Evolutionary conservation across 352 stramenopile genomes (phyloP).

Genomic region (Phytophthora pini): DNA sequence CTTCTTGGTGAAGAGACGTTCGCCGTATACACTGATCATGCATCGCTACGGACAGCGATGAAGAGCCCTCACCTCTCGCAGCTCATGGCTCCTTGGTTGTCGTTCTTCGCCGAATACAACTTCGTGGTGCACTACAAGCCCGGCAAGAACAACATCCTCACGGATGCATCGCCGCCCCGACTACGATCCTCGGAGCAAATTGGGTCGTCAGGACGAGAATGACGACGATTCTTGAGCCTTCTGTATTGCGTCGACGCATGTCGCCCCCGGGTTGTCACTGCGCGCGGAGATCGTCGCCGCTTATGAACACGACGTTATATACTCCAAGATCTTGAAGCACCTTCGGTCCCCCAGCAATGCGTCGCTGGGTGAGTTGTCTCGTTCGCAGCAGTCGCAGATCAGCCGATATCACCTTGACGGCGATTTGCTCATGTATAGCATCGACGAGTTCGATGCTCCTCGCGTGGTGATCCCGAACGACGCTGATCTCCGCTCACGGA

Average conservation of each 20-base stretch:
- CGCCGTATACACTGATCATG: neutral
- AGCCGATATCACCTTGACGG: too few species aligned
- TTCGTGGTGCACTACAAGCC: neutral
- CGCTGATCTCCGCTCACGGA: neutral
- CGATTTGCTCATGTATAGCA: too few species aligned
- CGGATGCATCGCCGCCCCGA: neutral
- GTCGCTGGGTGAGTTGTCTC: neutral
- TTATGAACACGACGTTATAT: too few species aligned
- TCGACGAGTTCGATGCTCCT: too few species aligned
- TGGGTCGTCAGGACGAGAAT: neutral
- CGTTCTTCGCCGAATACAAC: neutral
- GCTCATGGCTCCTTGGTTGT: neutral
- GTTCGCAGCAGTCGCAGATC: too few species aligned
- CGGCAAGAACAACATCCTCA: neutral
- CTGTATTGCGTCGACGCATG: neutral
- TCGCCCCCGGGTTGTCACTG: neutral
- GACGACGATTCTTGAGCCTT: neutral
- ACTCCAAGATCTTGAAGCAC: neutral
- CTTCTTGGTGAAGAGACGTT: neutral
- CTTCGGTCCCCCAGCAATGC: neutral
- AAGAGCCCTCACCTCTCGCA: neutral
- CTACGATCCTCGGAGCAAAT: neutral
- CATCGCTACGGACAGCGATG: neutral
- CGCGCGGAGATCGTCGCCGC: too few species aligned
- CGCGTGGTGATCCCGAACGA: too few species aligned